phyloP scores from a whole-genome alignment of 345 rosid genomes.

The Punica granatum region DNA sequence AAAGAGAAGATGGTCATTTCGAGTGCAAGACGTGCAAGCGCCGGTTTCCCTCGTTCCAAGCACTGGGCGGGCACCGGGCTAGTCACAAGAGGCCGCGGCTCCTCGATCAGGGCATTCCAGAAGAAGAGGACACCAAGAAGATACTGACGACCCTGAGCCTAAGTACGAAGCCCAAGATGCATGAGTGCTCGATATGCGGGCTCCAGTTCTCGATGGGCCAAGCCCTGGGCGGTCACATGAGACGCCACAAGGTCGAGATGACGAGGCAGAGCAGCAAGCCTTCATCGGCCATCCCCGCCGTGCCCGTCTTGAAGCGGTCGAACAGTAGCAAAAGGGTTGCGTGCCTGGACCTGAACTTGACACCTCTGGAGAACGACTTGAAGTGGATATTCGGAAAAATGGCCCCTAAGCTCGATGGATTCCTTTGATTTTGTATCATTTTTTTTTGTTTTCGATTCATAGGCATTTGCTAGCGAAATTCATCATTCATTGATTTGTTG shows the following conservation, averaged over 20 bases:
- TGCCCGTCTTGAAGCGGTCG: constrained; percentile 13
- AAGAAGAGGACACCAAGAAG: background rate
- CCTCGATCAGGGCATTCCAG: background rate
- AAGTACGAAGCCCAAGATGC: constrained; percentile 13
- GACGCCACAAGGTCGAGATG: constrained; percentile 13
- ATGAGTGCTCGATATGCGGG: constrained; percentile 19
- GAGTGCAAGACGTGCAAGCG: constrained; percentile 36
- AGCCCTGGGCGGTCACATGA: constrained; percentile 25
- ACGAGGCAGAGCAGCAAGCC: background rate
- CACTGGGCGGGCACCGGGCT: constrained; percentile 43
- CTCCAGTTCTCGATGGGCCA: constrained; percentile 18
- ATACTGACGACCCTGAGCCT: background rate
- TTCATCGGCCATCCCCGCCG: background rate
- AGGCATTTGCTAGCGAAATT: background rate
- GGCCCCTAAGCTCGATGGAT: constrained; percentile 13
- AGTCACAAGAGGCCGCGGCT: constrained; percentile 33
- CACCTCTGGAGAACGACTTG: constrained; percentile 21
- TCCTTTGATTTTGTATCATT: background rate
- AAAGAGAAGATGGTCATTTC: constrained; percentile 8
- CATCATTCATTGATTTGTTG: background rate
- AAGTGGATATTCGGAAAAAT: constrained; percentile 11
- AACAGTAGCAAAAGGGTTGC: constrained; percentile 13
- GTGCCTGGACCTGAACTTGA: constrained; percentile 19
- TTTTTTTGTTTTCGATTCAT: background rate
- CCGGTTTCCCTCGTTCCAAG: constrained; percentile 36